Conservation (phyloP, 2,329 filamentous ascomycete genomes). For the Colletotrichum sublineola region DNA sequence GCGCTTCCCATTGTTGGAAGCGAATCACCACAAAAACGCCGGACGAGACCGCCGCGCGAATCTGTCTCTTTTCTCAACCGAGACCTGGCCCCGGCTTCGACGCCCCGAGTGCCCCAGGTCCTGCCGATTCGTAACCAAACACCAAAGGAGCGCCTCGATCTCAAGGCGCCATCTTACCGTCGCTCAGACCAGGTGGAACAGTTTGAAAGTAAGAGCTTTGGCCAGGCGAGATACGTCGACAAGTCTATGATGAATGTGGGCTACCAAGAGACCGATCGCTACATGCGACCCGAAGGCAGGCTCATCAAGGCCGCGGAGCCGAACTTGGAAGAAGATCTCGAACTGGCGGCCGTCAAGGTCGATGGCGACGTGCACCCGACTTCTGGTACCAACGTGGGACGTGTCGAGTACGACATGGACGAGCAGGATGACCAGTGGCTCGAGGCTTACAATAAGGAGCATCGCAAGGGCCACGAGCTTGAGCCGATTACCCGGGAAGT, state of each 20-base stretch:
- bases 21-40: constrained; percentile 58
- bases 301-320: constrained; percentile 75
- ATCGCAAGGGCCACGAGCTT: constrained; percentile 77
- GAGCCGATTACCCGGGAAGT: constrained; percentile 91
- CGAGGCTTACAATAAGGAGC: constrained; percentile 81
- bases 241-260: constrained; percentile 96
- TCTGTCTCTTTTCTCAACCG: constrained; percentile 67
- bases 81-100: constrained; percentile 56
- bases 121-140: constrained; percentile 85
- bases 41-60: constrained; percentile 63
- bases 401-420: constrained; percentile 99
- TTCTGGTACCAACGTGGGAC: constrained; percentile 70
- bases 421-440: constrained; percentile 99
- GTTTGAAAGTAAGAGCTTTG: constrained; percentile 87
- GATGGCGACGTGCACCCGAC: constrained; percentile 69
- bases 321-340: constrained; percentile 71
- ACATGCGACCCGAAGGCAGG: constrained; percentile 80
- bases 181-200: constrained; percentile 83
- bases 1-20: constrained; percentile 48
- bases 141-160: constrained; percentile 81
- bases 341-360: constrained; percentile 61
- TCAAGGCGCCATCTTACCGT: constrained; percentile 81
- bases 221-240: constrained; percentile 92
- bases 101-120: constrained; percentile 72
- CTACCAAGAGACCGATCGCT: constrained; percentile 95